These are phyloP conservation scores for Dioscorea alata DNA, from an alignment of 106 monocot species.

Conservation along the genomic window DNA sequence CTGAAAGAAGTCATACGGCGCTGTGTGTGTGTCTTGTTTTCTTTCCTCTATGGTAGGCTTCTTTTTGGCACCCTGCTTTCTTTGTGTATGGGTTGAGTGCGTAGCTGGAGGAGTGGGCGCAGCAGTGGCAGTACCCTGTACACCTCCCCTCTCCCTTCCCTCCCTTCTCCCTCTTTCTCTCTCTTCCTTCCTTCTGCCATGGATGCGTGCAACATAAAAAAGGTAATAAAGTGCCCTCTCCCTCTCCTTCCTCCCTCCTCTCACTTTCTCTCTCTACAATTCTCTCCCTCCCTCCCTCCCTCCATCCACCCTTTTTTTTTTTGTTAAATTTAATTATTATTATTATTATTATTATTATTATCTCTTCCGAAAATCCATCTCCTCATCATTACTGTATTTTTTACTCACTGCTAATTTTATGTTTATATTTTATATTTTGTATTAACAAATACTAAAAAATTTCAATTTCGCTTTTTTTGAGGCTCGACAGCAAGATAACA, in stretches of 20 bases:
- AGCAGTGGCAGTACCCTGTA: not conserved
- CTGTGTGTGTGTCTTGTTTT: no score
- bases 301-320: not conserved
- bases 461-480: not conserved
- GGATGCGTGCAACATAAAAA: constrained; percentile 89
- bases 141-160: not conserved
- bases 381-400: not conserved
- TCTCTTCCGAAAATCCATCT: not conserved
- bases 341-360: not conserved
- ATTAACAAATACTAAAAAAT: not conserved
- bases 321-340: no score
- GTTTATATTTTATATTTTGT: not conserved
- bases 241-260: not conserved
- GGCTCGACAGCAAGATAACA: not conserved
- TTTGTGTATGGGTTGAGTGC: constrained; percentile 2
- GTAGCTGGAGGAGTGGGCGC: not conserved
- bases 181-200: constrained; percentile 21
- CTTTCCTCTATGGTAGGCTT: not conserved
- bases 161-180: constrained; percentile 17
- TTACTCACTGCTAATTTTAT: no score
- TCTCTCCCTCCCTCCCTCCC: not conserved
- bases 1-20: no score
- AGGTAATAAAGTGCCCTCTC: constrained; percentile 33
- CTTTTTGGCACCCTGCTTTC: constrained; percentile 11
- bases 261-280: not conserved